A percentile compares a stretch with the other conserved stretches of the same genome.
These are phyloP conservation scores for Apiotrichum siamense DNA, from an alignment of 1,284 basidiomycete species.

Conservation along the genomic window DNA sequence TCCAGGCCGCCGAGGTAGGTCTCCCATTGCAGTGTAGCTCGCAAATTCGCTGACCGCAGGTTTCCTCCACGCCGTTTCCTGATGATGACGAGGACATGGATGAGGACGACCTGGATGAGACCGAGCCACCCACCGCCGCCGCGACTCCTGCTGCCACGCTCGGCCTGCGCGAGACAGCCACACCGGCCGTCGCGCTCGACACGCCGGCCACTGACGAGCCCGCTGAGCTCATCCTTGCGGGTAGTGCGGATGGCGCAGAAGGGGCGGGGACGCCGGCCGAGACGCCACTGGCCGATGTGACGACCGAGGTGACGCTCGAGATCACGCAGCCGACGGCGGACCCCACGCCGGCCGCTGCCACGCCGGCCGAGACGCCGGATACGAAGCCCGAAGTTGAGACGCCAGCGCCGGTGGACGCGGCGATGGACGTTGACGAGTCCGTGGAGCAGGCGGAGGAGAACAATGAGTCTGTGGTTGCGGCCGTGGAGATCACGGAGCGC, in stretches of 20 bases:
- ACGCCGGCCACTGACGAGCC: slow-evolving; percentile 3
- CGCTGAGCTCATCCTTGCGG: too few relatives aligned
- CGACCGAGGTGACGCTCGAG: neutral
- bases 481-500: neutral
- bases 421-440: neutral
- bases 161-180: neutral
- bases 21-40: neutral
- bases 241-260: too few relatives aligned
- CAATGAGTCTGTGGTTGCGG: neutral
- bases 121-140: slow-evolving; percentile 9
- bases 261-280: neutral
- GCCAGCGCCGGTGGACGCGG: neutral
- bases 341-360: too few relatives aligned
- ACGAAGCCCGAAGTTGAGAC: neutral
- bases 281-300: neutral
- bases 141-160: slow-evolving; percentile 10
- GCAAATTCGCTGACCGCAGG: neutral
- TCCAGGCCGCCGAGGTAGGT: slow-evolving; percentile 1
- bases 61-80: slow-evolving; percentile 8
- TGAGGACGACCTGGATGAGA: slow-evolving; percentile 7
- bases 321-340: neutral
- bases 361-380: neutral
- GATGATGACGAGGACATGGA: slow-evolving; percentile 13
- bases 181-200: neutral
- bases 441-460: neutral